These are phyloP conservation scores for Tetradesmus obliquus DNA, from an alignment of 139 green algal genomes.

Conservation along the genomic window DNA sequence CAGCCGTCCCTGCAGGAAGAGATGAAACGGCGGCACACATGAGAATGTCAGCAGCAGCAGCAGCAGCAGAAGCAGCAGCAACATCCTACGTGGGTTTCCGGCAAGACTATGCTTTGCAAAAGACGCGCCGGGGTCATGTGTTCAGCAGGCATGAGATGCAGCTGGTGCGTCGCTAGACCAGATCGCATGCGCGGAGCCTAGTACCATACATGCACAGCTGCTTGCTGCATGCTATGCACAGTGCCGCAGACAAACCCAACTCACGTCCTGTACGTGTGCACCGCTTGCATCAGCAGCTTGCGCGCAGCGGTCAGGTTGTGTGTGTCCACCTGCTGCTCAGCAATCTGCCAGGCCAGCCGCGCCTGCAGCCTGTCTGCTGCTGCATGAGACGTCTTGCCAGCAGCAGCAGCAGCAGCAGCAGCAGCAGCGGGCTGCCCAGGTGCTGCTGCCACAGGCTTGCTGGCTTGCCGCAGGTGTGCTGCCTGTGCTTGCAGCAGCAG, in stretches of 20 bases:
- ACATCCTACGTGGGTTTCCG: background rate
- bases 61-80: background rate
- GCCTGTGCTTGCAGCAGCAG: conserved; percentile 38
- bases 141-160: too few species aligned
- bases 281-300: conserved; percentile 67
- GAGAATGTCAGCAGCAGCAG: conserved; percentile 14
- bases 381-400: background rate
- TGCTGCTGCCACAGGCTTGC: background rate
- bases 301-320: conserved; percentile 55
- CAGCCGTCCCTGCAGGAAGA: conserved; percentile 60
- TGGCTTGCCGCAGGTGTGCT: background rate
- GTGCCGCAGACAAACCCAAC: background rate
- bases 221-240: background rate
- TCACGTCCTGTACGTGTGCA: conserved; percentile 56
- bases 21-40: background rate
- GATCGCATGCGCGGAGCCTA: too few species aligned
- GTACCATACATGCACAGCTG: too few species aligned
- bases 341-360: conserved; percentile 58
- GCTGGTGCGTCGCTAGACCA: too few species aligned
- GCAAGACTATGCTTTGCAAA: background rate
- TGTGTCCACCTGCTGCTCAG: conserved; percentile 52
- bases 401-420: background rate
- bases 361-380: conserved; percentile 50
- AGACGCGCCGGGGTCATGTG: background rate
- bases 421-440: background rate